Conservation (phyloP, 139 green algal species). For the Coelastrella sp. region DNA sequence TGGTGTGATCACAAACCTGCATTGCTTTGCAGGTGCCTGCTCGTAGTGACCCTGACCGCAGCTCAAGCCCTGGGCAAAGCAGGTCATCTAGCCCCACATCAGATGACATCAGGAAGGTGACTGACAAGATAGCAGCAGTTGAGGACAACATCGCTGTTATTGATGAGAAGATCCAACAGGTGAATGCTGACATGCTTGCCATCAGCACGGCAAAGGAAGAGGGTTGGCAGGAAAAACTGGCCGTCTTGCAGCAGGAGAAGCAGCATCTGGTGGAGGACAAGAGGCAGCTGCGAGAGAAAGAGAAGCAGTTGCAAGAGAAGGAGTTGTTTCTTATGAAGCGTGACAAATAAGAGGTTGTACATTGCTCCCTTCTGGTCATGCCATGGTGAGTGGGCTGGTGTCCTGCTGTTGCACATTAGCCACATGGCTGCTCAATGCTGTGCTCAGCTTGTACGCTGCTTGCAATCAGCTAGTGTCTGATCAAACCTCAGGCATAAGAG, state of each 20-base stretch:
- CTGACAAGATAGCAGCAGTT: background rate
- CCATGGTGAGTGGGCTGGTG: background rate
- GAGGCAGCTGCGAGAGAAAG: background rate
- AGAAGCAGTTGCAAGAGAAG: background rate
- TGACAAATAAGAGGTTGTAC: background rate
- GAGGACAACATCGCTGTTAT: background rate
- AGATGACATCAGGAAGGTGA: background rate
- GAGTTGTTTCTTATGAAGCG: constrained; percentile 16
- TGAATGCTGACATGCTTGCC: background rate
- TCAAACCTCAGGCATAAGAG: no score
- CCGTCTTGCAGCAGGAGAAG: constrained; percentile 8
- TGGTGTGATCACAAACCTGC: no score
- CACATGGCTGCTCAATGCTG: no score
- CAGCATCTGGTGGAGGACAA: constrained; percentile 17
- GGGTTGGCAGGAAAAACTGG: constrained; percentile 19
- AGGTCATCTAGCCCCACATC: background rate
- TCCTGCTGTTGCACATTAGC: no score
- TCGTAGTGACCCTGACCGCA: background rate
- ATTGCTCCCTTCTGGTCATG: background rate
- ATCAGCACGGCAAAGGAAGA: constrained; percentile 20
- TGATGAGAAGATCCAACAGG: background rate
- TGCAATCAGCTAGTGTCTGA: no score
- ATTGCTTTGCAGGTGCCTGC: background rate
- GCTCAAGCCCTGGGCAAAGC: background rate
- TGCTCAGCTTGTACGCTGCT: no score